Base-by-base conservation (phyloP, 176 grass and related monocot species). In the Juncus effusus region DNA sequence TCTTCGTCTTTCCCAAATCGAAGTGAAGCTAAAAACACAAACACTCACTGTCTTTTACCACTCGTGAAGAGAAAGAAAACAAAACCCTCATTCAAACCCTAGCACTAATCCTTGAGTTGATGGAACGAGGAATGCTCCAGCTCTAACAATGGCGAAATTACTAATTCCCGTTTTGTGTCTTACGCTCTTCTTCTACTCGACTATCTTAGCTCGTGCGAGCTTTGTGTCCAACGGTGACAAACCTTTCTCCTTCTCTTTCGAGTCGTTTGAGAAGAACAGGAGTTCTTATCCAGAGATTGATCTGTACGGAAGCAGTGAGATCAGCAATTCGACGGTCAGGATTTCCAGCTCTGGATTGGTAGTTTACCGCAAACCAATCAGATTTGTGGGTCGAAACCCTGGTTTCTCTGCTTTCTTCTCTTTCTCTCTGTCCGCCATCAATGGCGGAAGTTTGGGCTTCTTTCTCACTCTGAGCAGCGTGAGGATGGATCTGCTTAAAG, bases 321-420 rank as follows among this genome's bases (percentile, higher is more conserved):
- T 83, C 50, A 70, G 56, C 73, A 70, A 77, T 63, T 59, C 79
- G 7, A 52, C 42, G 42, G 50, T 68, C 7, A 57, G 63, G 49
- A 45, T 83, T 79, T 71, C 57, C 52, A 76, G 85, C 74, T 67
- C 55, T 59, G 90, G 83, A 51, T 60, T 63, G 50, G 40, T 88
- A 3, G 58, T 73, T 61, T 82, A 80, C 81, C 76, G 35, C 45
- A 80, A 63, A 4, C 79, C 82, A 58, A 59, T 91, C 64, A 60
- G 14, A 65, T 78, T 88, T 16, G 11, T 67, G 4, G 53, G 64
- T 28, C 36, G 54, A 1, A 54, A 10, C 62, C 19, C 54, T 7
- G 69, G 74, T 60, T 96, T 96, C 79, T 91, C 87, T 49, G 83
- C 87, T 60, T 89, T 75, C 84, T 91, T 91, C 77, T 74, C 85